Conservation (phyloP, 352 stramenopile genomes). For the Phytophthora foliorum region DNA sequence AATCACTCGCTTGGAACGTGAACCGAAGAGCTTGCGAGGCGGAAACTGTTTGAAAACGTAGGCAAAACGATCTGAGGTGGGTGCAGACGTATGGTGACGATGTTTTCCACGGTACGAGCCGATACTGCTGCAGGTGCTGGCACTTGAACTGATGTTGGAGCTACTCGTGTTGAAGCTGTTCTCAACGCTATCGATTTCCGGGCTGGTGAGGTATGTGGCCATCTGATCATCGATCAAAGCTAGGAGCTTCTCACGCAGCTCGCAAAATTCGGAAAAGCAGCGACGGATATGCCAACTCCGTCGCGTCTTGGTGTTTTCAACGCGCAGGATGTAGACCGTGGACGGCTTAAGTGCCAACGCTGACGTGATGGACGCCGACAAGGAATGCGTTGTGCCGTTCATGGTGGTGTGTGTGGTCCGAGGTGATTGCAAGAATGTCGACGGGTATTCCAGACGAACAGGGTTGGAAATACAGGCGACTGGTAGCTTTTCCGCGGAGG, state of each 20-base stretch:
- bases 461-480: not conserved
- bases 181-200: constrained; percentile 26
- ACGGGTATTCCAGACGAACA: not conserved
- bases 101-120: constrained; percentile 24
- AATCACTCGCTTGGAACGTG: constrained; percentile 75
- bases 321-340: constrained; percentile 76
- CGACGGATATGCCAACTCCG: constrained; percentile 72
- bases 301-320: constrained; percentile 57
- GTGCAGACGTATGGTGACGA: constrained; percentile 21
- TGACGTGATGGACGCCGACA: constrained; percentile 74
- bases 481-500: constrained; percentile 8
- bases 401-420: constrained; percentile 35
- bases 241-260: constrained; percentile 75
- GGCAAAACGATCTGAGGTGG: constrained; percentile 52
- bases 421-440: constrained; percentile 29
- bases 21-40: constrained; percentile 68
- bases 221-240: constrained; percentile 62
- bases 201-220: constrained; percentile 37
- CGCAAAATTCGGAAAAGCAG: constrained; percentile 82
- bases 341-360: constrained; percentile 77
- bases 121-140: constrained; percentile 28
- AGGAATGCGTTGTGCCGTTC: constrained; percentile 52
- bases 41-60: constrained; percentile 79
- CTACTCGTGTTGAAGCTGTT: constrained; percentile 27
- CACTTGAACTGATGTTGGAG: constrained; percentile 25